Evolutionary conservation across 768 basidiomycete genomes (phyloP).

Genomic region (Phlegmacium glaucopus): DNA sequence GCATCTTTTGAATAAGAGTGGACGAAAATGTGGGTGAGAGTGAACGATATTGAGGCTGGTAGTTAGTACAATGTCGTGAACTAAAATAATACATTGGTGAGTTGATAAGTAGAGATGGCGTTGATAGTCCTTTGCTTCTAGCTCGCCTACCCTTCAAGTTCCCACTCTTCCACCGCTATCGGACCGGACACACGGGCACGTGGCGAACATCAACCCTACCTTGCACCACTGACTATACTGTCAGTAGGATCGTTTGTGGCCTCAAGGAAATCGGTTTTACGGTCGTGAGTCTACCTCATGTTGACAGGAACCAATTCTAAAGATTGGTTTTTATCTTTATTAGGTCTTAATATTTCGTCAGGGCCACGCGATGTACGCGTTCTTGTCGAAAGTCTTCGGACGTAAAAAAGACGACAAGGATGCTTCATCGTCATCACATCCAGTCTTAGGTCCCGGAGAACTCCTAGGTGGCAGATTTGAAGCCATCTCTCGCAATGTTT

Average conservation of each 20-base stretch:
- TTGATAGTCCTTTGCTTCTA: too few species aligned
- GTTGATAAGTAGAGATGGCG: too few species aligned
- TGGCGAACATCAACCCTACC: neutral
- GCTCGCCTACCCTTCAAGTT: too few species aligned
- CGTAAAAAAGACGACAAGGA: constrained; percentile 65
- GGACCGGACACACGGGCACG: neutral
- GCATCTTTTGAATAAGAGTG: too few species aligned
- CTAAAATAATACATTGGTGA: too few species aligned
- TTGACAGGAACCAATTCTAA: constrained; percentile 3
- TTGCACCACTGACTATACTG: constrained; percentile 2
- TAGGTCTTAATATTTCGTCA: constrained; percentile 8
- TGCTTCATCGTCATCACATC: constrained; percentile 25
- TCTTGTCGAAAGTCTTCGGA: constrained; percentile 75
- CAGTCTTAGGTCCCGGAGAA: constrained; percentile 29
- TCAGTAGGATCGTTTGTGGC: constrained; percentile 11
- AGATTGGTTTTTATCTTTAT: neutral
- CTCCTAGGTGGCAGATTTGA: constrained; percentile 77
- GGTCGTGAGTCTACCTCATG: constrained; percentile 15
- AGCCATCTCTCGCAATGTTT: constrained; percentile 51
- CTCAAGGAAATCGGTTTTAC: constrained; percentile 17
- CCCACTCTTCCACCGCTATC: too few species aligned
- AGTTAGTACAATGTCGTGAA: too few species aligned
- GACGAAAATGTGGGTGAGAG: too few species aligned
- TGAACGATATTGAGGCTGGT: too few species aligned
- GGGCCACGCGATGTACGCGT: constrained; percentile 55